Evolutionary conservation across 768 basidiomycete genomes (phyloP), one percentile per base, ranked within the genome.

Genomic region (Ramaria sp.): DNA sequence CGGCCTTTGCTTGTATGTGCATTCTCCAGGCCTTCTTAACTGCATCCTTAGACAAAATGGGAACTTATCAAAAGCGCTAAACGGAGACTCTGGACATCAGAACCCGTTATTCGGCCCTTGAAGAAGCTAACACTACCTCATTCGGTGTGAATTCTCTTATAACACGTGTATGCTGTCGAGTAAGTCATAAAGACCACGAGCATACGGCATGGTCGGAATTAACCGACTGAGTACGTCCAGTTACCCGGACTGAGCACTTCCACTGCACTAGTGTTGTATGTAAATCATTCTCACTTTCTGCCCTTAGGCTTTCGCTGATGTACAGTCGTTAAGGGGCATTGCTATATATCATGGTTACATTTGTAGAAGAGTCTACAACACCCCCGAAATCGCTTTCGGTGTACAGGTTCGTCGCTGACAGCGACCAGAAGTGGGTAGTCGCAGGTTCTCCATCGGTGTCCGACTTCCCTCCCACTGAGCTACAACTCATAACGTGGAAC

Each of bases 401-500:
- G 4, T 47, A 47, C 24, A 22, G 22, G 25, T 22, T 27, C 27
- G 27, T 47, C 22, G 15, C 42, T 20, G 24, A 47, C 27, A 30
- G 7, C 24, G 9, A 30, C 5, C 16, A n/a, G 39, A 22, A 41
- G 18, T 50, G 48, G 48, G 28, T 30, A n/a, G 6, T 16, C 12
- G 48, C 32, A 6, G 48, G 36, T 13, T 50, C 48, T 24, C 48
- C 48, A 16, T 50, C 48, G 24, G 28, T 3, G 7, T 10, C 30
- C 28, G 48, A 50, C 13, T 50, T 50, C 24, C 12, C 44, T 12
- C 7, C 53, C 9, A 24, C 10, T 10, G 44, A 55, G 20, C 15
- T 55, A 27, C 15, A 18, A 9, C 42, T 89, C 48, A 64, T 88
- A 57, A 80, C 83, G 27, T 89, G 86, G 86, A 88, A 89, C 65